phyloP scores from a whole-genome alignment of 2,329 filamentous ascomycete species.

The Alternaria solani region DNA sequence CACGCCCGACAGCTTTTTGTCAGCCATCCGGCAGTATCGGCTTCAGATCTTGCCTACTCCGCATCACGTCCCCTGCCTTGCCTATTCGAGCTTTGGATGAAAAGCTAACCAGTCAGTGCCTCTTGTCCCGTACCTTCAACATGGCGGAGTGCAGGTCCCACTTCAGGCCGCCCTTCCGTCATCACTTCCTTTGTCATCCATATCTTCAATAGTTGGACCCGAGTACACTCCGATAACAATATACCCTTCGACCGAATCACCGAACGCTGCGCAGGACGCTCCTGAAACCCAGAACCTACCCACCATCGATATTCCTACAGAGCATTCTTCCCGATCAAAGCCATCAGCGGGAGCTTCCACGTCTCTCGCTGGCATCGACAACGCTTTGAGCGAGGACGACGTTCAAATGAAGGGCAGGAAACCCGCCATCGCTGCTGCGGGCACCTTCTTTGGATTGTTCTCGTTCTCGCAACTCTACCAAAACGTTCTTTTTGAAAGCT shows the following conservation, averaged over 20 bases:
- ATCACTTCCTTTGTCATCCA: conserved; percentile 31
- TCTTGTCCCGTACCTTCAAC: conserved; percentile 44
- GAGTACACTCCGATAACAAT: conserved; percentile 35
- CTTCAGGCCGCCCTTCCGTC: conserved; percentile 39
- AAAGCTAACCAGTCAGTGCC: conserved; percentile 47
- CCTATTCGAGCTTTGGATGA: conserved; percentile 20
- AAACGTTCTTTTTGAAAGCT: conserved; percentile 41
- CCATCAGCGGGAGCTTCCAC: conserved; percentile 24
- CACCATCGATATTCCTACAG: conserved; percentile 42
- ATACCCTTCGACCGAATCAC: conserved; percentile 21
- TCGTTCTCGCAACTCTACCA: conserved; percentile 50
- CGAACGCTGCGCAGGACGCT: conserved; percentile 42
- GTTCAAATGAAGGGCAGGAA: conserved; percentile 49
- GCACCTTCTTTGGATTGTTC: conserved; percentile 49
- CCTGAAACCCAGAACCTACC: conserved; percentile 23
- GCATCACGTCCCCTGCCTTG: conserved; percentile 12
- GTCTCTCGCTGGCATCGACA: conserved; percentile 25
- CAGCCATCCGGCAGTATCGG: conserved; percentile 36
- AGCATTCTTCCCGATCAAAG: conserved; percentile 36
- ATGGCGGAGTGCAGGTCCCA: conserved; percentile 48
- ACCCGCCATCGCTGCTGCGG: conserved; percentile 44
- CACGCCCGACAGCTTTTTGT: conserved; percentile 4
- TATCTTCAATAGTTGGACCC: conserved; percentile 33
- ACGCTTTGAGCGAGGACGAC: conserved; percentile 26
- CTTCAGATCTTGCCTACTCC: conserved; percentile 13